phyloP scores from a whole-genome alignment of 306 rosid genomes.

The Trifolium repens region DNA sequence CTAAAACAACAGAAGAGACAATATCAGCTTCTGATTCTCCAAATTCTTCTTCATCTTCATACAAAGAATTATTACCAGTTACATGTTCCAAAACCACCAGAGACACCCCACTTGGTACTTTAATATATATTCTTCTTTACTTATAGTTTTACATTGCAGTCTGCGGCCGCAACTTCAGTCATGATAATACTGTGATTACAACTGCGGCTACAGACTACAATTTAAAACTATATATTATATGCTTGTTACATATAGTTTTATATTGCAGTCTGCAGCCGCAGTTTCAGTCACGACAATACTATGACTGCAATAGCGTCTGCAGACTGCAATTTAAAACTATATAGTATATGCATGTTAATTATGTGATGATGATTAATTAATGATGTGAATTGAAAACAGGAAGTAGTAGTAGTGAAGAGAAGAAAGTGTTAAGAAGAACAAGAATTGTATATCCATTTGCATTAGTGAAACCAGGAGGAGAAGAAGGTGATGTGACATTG shows the following conservation, averaged over 20 bases:
- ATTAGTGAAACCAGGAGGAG: slow-evolving; percentile 94
- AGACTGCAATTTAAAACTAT: not conserved
- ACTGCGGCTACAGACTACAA: not conserved
- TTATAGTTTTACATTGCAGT: not conserved
- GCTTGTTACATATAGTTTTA: not conserved
- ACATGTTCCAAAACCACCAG: slow-evolving; percentile 39
- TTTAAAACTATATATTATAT: not conserved
- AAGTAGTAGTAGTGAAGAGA: not conserved
- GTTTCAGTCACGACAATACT: too few species aligned
- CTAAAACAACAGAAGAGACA: slow-evolving; percentile 57
- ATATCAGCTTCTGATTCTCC: slow-evolving; percentile 59
- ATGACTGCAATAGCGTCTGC: not conserved
- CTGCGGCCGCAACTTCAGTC: not conserved
- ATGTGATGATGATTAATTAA: not conserved
- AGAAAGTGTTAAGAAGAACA: slow-evolving; percentile 32
- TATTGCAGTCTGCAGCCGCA: too few species aligned
- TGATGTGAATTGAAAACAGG: not conserved
- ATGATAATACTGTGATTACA: not conserved
- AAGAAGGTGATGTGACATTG: slow-evolving; percentile 88
- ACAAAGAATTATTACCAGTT: slow-evolving; percentile 47
- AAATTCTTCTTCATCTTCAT: slow-evolving; percentile 74
- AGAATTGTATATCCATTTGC: slow-evolving; percentile 88
- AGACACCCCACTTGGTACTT: slow-evolving; percentile 48
- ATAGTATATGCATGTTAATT: not conserved
- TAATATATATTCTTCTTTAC: too few species aligned